Conservation (phyloP, 106 monocot species). For the Dactylorhiza incarnata region DNA sequence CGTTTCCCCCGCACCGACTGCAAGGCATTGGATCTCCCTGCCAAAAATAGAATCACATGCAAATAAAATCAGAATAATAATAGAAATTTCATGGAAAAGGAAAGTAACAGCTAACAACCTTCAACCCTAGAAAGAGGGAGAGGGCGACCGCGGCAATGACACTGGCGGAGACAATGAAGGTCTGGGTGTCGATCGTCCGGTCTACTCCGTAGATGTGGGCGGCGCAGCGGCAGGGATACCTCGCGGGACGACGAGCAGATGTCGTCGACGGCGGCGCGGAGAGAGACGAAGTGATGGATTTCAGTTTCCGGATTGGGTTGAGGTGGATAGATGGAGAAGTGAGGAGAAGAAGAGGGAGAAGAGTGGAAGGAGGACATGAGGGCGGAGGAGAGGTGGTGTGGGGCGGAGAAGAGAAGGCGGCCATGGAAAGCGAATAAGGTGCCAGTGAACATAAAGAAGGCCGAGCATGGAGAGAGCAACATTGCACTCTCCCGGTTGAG, state of each 20-base stretch:
- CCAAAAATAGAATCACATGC: conserved; percentile 1
- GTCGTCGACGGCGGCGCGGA: conserved; percentile 6
- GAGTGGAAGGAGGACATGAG: not conserved
- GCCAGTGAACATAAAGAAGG: not conserved
- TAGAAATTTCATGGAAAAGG: not conserved
- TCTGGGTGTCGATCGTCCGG: conserved; percentile 58
- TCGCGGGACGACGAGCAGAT: not conserved
- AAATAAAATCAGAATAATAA: not conserved
- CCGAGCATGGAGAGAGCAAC: not conserved
- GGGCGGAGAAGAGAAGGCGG: not conserved
- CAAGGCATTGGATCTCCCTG: conserved; percentile 75
- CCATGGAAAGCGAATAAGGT: not conserved
- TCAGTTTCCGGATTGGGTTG: not conserved
- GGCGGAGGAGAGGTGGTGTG: not conserved
- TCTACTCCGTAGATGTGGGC: conserved; percentile 19
- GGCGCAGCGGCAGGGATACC: conserved; percentile 4
- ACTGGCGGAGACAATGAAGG: conserved; percentile 44
- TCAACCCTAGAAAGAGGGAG: conserved; percentile 64
- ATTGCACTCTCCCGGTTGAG: not conserved
- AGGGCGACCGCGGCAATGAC: conserved; percentile 54
- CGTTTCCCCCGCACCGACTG: conserved; percentile 61
- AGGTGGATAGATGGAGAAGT: conserved; percentile 15
- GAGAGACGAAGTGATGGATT: not conserved
- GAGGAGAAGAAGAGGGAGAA: conserved; percentile 1
- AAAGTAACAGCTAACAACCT: conserved; percentile 17